Evolutionary conservation across 2,329 filamentous ascomycete species (phyloP).

Genomic region (Fusarium transvaalense): DNA sequence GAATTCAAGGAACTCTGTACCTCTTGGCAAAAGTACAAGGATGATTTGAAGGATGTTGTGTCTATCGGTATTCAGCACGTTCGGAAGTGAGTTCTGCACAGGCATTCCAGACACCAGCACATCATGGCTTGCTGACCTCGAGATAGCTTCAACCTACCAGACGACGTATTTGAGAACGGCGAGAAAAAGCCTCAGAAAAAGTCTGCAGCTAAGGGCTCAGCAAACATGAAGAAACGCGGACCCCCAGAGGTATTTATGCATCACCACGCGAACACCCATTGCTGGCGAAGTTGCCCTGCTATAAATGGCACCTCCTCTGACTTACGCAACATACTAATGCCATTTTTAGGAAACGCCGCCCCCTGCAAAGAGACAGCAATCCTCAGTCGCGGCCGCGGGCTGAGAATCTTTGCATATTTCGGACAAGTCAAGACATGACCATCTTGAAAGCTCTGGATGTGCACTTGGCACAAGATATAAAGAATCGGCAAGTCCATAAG

Average conservation of each 20-base stretch:
- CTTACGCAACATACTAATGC: constrained; percentile 46
- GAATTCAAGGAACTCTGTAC: constrained; percentile 89
- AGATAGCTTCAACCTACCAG: constrained; percentile 84
- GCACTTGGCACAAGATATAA: constrained; percentile 20
- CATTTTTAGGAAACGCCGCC: constrained; percentile 53
- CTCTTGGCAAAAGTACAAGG: constrained; percentile 79
- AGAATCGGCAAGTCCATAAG: constrained; percentile 35
- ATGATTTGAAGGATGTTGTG: constrained; percentile 70
- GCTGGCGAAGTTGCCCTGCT: constrained; percentile 26
- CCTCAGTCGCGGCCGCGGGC: constrained; percentile 57
- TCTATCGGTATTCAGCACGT: constrained; percentile 86
- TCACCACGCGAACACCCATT: constrained; percentile 29
- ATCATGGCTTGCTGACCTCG: constrained; percentile 24
- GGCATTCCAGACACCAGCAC: neutral
- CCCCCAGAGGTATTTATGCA: constrained; percentile 59
- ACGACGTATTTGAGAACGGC: constrained; percentile 87
- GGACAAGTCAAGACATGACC: constrained; percentile 18
- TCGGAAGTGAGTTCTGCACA: constrained; percentile 75
- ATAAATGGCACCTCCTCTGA: constrained; percentile 8
- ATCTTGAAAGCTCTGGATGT: constrained; percentile 19
- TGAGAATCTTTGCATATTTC: constrained; percentile 44
- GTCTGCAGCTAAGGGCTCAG: constrained; percentile 56
- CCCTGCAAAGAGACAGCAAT: constrained; percentile 58
- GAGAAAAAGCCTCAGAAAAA: constrained; percentile 79
- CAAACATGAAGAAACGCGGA: constrained; percentile 62